Base-by-base conservation (phyloP, 164 flowering plant genomes). In the Vitis cinerea region DNA sequence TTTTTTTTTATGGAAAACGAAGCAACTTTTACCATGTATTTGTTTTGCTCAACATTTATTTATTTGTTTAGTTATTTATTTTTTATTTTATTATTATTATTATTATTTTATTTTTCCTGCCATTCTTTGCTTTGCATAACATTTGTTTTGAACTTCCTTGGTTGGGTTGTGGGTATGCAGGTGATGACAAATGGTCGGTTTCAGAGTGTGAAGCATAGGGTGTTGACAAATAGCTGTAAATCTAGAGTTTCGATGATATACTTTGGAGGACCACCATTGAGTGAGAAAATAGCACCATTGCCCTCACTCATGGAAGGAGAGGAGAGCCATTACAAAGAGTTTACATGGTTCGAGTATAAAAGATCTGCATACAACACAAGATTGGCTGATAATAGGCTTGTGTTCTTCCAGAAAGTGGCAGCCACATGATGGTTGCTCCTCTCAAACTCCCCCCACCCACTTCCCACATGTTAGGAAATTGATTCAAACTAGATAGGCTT, bases 321-420 rank as follows among this genome's bases (percentile, higher is more conserved):
- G 50, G 85, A 88, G 53, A 86, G 87, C 65, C 69, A 79, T 83
- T 90, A 90, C 81, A 76, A 84, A 47, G 92, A 85, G 50, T 90
- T 86, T 83, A 88, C 92, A 70, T 90, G 95, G 95, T 65, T 14
- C 66, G 95, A 90, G 69, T 90, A 84, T 80, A 90, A 83, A 66
- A 78, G 68, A 51, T 74, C 92, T n/a, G 88, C 88, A 14, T 84
- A 82, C 69, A 78, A 77, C 56, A 72, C 92, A 57, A 84, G 85
- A 74, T 65, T 90, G 67, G 88, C 81, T 64, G 90, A 88, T 71
- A 77, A 88, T 70, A 85, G 90, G 82, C 83, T 86, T 61, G 69
- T 31, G 9, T 71, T 61, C 59, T 86, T 86, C 56, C 81, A 81
- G 70, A 79, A 75, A 67, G 55, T 16, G 44, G 54, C 44, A 31